A percentile compares a stretch with the other conserved stretches of the same genome.
Conservation (phyloP, 2,329 filamentous ascomycete genomes). For the Cladosporium austrohemisphaericum region DNA sequence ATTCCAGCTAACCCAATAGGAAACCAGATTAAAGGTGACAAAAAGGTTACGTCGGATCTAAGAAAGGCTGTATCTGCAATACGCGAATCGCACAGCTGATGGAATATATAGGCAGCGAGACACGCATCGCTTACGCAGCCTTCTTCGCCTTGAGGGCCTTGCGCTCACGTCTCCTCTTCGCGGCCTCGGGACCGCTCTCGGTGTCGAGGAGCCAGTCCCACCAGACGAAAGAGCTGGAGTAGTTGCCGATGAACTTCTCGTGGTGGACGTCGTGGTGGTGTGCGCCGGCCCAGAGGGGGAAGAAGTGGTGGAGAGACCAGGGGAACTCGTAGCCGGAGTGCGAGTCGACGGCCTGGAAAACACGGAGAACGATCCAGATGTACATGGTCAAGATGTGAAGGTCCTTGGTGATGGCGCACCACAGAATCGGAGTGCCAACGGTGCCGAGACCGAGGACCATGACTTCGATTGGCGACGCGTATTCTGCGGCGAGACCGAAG, state of each 20-base stretch:
- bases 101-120: not conserved
- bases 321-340: slow-evolving; percentile 98
- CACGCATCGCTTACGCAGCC: slow-evolving; percentile 32
- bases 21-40: no score
- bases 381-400: slow-evolving; percentile 98
- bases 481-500: slow-evolving; percentile 94
- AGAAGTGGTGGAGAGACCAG: slow-evolving; percentile 90
- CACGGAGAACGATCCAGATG: slow-evolving; percentile 83
- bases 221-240: slow-evolving; percentile 96
- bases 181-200: slow-evolving; percentile 82
- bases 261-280: slow-evolving; percentile 96
- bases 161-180: slow-evolving; percentile 75
- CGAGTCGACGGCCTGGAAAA: slow-evolving; percentile 96
- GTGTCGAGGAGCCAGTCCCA: slow-evolving; percentile 96
- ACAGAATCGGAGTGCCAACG: slow-evolving; percentile 76
- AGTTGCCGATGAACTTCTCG: slow-evolving; percentile 98
- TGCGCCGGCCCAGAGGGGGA: slow-evolving; percentile 97
- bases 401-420: slow-evolving; percentile 77
- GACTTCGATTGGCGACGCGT: slow-evolving; percentile 94
- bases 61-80: no score
- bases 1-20: not conserved
- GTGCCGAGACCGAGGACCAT: slow-evolving; percentile 89
- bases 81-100: not conserved
- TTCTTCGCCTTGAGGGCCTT: slow-evolving; percentile 71
- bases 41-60: no score